Evolutionary conservation across 2,329 filamentous ascomycete genomes (phyloP).

Genomic region (Ophiocordyceps camponoti-saundersi): DNA sequence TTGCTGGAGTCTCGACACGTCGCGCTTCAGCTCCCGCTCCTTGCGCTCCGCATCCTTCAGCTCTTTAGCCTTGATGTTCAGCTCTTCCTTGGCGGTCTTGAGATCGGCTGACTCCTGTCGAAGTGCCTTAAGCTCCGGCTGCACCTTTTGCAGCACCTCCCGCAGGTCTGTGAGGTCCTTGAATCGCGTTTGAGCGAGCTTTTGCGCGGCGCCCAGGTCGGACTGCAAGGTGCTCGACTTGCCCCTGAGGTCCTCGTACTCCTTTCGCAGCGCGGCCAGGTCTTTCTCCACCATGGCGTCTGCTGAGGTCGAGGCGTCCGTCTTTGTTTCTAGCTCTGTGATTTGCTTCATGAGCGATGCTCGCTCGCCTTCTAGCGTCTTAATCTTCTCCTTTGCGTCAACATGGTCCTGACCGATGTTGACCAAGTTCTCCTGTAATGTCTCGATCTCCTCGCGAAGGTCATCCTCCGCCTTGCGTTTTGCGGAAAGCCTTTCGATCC

Average conservation of each 20-base stretch:
- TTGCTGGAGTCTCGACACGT: slow-evolving; percentile 53
- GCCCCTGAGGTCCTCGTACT: slow-evolving; percentile 51
- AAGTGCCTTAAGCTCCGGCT: slow-evolving; percentile 68
- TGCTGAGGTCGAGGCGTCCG: slow-evolving; percentile 25
- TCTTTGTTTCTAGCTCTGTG: slow-evolving; percentile 51
- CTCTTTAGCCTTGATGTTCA: slow-evolving; percentile 40
- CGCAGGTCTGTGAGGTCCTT: slow-evolving; percentile 72
- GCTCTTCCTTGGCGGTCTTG: slow-evolving; percentile 58
- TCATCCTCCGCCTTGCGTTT: slow-evolving; percentile 63
- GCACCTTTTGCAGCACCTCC: slow-evolving; percentile 66
- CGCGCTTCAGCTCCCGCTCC: slow-evolving; percentile 65
- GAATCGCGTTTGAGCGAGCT: slow-evolving; percentile 73
- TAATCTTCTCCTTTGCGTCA: slow-evolving; percentile 60
- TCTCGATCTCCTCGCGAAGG: slow-evolving; percentile 72
- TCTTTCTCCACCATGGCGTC: slow-evolving; percentile 42
- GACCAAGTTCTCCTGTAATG: slow-evolving; percentile 62
- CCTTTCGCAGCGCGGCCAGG: slow-evolving; percentile 33
- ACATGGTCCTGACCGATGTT: slow-evolving; percentile 72
- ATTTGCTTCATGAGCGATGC: slow-evolving; percentile 43
- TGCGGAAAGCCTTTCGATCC: slow-evolving; percentile 53
- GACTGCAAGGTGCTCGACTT: slow-evolving; percentile 57
- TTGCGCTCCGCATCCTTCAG: slow-evolving; percentile 62
- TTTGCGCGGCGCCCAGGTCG: slow-evolving; percentile 71
- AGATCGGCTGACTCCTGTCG: slow-evolving; percentile 61
- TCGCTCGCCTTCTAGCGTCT: slow-evolving; percentile 56